These are phyloP conservation scores for Ochetophila trinervis DNA, from an alignment of 306 rosid species.

Conservation along the genomic window DNA sequence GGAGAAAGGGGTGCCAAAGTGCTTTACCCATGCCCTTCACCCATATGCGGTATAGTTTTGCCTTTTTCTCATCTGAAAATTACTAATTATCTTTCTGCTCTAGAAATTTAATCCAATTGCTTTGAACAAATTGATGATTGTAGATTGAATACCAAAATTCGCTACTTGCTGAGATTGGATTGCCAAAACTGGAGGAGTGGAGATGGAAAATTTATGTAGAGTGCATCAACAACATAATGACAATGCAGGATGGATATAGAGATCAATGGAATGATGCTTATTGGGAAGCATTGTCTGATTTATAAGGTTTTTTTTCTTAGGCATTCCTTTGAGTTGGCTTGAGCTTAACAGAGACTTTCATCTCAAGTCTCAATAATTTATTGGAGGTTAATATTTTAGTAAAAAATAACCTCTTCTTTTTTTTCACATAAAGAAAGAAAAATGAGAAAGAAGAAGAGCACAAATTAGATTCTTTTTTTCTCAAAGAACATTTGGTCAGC, in stretches of 20 bases:
- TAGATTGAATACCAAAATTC: constrained; percentile 7
- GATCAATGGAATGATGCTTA: constrained; percentile 6
- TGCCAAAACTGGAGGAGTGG: constrained; percentile 9
- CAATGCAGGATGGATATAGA: constrained; percentile 9
- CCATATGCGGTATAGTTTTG: background rate
- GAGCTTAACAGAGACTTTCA: too few relatives aligned
- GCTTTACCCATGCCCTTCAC: background rate
- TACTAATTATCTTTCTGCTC: background rate
- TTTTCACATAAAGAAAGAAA: too few relatives aligned
- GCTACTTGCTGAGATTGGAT: constrained; percentile 1
- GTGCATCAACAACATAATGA: background rate
- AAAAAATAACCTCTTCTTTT: too few relatives aligned
- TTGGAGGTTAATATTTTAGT: too few relatives aligned
- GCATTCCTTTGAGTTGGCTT: too few relatives aligned
- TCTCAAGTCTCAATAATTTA: too few relatives aligned
- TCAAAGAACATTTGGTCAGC: too few relatives aligned
- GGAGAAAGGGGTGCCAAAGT: constrained; percentile 12
- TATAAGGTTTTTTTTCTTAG: background rate
- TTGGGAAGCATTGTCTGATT: background rate
- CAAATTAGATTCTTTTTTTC: too few relatives aligned
- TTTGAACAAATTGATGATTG: background rate
- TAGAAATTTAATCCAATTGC: background rate
- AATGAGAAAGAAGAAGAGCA: too few relatives aligned
- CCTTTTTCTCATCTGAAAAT: background rate
- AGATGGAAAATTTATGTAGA: background rate